Conservation (phyloP, 495 filamentous ascomycete genomes). For the Jackrogersella minutella region DNA sequence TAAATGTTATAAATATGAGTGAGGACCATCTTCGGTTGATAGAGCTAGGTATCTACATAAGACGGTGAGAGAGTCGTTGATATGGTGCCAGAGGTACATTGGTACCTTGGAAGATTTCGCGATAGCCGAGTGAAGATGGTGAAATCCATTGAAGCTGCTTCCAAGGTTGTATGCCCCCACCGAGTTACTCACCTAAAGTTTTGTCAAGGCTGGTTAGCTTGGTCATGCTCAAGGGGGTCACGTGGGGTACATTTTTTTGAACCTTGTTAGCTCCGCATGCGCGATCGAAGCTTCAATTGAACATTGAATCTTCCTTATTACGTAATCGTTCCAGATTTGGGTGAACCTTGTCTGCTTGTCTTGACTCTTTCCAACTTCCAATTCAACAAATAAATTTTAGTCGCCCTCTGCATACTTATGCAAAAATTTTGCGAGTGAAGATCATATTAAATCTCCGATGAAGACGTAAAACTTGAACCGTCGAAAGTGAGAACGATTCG, state of each 20-base stretch:
- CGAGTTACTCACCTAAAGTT: neutral
- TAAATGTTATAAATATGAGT: no score
- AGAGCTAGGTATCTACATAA: no score
- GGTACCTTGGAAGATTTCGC: neutral
- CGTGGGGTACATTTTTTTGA: conserved; percentile 6
- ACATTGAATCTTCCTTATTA: conserved; percentile 1
- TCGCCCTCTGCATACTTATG: no score
- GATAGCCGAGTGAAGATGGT: no score
- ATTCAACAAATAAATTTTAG: neutral
- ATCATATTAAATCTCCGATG: no score
- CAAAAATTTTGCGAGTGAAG: no score
- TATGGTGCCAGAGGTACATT: no score
- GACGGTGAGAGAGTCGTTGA: no score
- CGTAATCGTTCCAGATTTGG: conserved; percentile 20
- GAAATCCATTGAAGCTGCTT: no score
- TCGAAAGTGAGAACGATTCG: neutral
- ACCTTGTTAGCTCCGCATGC: neutral
- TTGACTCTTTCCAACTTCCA: neutral
- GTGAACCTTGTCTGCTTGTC: neutral
- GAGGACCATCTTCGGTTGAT: no score
- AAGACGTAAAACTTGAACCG: no score
- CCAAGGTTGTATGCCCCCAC: neutral
- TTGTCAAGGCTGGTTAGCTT: neutral
- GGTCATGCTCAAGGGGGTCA: conserved; percentile 28
- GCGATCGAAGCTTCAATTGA: neutral